Evolutionary conservation across 768 basidiomycete species (phyloP), one percentile per base, ranked within the genome.

Genomic region (Tylopilus sp.): DNA sequence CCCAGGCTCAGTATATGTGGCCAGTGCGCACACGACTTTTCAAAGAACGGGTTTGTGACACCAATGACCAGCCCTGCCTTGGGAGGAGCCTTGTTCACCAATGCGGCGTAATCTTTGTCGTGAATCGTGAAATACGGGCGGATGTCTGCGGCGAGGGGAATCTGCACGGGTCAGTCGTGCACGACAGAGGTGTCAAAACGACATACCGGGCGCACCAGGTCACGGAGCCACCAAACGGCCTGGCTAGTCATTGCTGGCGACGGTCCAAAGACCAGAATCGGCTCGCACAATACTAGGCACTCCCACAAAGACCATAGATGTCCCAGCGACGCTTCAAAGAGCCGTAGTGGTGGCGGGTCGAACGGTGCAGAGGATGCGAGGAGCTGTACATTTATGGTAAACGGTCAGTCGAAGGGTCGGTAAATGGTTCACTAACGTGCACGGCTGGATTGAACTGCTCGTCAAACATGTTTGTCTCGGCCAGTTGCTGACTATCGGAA

Each of bases 51-150:
- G 62, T 95, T 96, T 2, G 93, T 96, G 10, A 92, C 88, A 10
- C 93, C 91, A 4, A 96, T 66, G 6, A 96, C 59, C 4, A 90
- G 68, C 2, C 92, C 92, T 1, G 85, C 70, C 67, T 84, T 84
- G 1, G 90, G 92, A n/a, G 85, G 81, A 28, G 89, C 81, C 55
- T 85, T 85, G 66, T 92, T 93, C 38, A 97, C 85, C 13, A 99
- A 69, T 2, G 78, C 63, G 4, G 78, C 60, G 57, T 87, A 84
- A 54, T 97, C 94, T n/a, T 79, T 79, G 63, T 98, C 96, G 66
- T 98, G 96, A 61, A 99, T 93, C 16, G 96, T 97, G 59, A 98
- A 89, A 69, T 96, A 99, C 0, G 96, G 96, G 10, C 96, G 81
- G 61, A 92, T 83, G 63, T 99, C 95, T 2, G 83, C 83, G 1